Conservation (phyloP, 2,329 filamentous ascomycete species). For the Xylariaceae sp. region DNA sequence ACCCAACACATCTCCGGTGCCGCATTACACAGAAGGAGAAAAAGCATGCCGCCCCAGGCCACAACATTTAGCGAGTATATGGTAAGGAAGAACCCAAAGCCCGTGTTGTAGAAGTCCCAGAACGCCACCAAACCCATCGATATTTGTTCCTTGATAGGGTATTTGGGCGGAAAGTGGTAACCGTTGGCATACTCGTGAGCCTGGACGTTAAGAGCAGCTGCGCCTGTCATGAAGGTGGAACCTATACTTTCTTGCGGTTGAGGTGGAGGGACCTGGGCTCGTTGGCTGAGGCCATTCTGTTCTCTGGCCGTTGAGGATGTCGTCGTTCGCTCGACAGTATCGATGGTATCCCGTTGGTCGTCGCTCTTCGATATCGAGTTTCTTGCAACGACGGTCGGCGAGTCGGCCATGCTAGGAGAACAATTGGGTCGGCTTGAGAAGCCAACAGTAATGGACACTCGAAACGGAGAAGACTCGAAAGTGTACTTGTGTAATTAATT, state of each 20-base stretch:
- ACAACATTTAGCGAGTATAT: constrained; percentile 79
- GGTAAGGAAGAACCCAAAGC: constrained; percentile 70
- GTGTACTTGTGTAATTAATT: too few species aligned
- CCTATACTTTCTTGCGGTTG: constrained; percentile 18
- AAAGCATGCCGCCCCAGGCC: constrained; percentile 89
- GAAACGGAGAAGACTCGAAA: too few species aligned
- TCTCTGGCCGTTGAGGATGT: constrained; percentile 15
- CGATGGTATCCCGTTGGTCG: constrained; percentile 1
- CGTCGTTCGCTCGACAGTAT: constrained; percentile 13
- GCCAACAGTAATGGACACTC: too few species aligned
- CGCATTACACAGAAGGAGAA: constrained; percentile 75
- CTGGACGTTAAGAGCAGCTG: constrained; percentile 20
- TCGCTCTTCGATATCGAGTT: background rate
- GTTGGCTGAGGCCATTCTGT: constrained; percentile 15
- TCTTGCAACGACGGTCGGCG: background rate
- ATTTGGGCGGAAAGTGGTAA: constrained; percentile 61
- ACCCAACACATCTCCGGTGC: constrained; percentile 64
- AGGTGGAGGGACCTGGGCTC: constrained; percentile 9
- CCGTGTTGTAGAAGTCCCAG: constrained; percentile 70
- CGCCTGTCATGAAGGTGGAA: constrained; percentile 27
- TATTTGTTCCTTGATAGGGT: constrained; percentile 55
- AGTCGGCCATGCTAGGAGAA: background rate
- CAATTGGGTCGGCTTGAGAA: too few species aligned
- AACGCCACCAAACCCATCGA: constrained; percentile 56
- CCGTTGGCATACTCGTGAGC: constrained; percentile 50